phyloP scores from a whole-genome alignment of 2,329 filamentous ascomycete species.

The Alternaria consortialis region DNA sequence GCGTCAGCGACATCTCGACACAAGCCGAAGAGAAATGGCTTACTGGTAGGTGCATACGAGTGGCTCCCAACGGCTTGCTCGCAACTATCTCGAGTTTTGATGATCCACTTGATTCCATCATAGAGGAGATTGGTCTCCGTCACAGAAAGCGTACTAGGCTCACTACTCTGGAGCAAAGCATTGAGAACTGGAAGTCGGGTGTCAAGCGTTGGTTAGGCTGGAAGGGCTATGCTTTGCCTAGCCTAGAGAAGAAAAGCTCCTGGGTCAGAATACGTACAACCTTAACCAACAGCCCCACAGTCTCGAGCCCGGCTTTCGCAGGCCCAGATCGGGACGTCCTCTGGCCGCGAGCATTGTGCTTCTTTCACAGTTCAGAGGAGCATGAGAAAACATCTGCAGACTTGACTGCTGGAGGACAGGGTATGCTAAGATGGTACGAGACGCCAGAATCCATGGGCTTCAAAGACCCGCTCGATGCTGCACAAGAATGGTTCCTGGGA shows the following conservation, averaged over 20 bases:
- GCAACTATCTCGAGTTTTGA: conserved; percentile 44
- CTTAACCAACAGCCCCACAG: conserved; percentile 12
- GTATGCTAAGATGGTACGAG: conserved; percentile 43
- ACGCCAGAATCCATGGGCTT: conserved; percentile 42
- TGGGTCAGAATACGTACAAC: conserved; percentile 47
- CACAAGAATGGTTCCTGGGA: conserved; percentile 49
- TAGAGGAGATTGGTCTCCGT: conserved; percentile 30
- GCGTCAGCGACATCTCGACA: conserved; percentile 24
- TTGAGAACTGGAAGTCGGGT: conserved; percentile 46
- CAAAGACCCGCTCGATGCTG: conserved; percentile 46
- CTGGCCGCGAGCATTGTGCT: conserved; percentile 50
- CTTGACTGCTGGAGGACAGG: conserved; percentile 9
- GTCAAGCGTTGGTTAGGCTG: conserved; percentile 47
- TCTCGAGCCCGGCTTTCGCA: conserved; percentile 24
- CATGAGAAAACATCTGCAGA: neutral
- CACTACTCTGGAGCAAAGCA: conserved; percentile 37
- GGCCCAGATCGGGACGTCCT: conserved; percentile 40
- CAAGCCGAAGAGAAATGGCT: conserved; percentile 30
- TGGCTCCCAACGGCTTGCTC: conserved; percentile 47
- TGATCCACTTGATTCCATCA: conserved; percentile 31
- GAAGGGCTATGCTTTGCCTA: conserved; percentile 45
- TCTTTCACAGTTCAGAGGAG: conserved; percentile 26
- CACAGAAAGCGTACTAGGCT: conserved; percentile 39
- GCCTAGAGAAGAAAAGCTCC: conserved; percentile 34
- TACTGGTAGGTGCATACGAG: conserved; percentile 42